phyloP scores from a whole-genome alignment of 257 asterid species.

The Solanum gracilifrons region DNA sequence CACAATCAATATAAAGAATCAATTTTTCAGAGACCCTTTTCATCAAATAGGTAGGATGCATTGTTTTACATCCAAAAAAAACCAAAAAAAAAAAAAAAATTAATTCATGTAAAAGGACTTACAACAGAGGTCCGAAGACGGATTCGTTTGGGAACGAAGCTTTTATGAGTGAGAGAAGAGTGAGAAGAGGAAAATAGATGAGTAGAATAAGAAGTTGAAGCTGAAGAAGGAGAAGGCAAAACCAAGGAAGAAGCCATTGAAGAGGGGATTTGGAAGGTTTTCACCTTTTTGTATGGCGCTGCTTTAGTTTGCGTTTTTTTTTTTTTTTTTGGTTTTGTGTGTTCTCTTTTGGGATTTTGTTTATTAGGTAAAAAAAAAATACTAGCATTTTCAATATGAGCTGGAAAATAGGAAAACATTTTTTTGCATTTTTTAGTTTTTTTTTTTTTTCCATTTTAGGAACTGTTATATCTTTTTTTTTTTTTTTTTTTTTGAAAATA shows the following conservation, averaged over 20 bases:
- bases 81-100: neutral
- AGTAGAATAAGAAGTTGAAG: slow-evolving; percentile 21
- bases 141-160: slow-evolving; percentile 12
- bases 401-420: neutral
- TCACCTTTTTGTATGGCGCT: neutral
- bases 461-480: neutral
- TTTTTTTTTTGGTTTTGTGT: neutral
- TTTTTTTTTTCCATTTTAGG: neutral
- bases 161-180: slow-evolving; percentile 5
- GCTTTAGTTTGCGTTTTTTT: neutral
- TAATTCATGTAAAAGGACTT: slow-evolving; percentile 1
- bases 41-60: neutral
- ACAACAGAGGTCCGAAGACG: slow-evolving; percentile 28
- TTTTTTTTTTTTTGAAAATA: fast-evolving
- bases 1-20: neutral
- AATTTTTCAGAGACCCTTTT: neutral
- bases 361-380: neutral
- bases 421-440: neutral
- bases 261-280: neutral
- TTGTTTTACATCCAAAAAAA: neutral
- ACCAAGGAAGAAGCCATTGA: slow-evolving; percentile 33
- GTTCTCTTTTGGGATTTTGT: neutral
- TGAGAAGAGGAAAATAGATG: neutral
- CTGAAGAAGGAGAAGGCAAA: slow-evolving; percentile 25
- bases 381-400: neutral